Conservation (phyloP, 75 land plant genomes). For the Pinus taeda region DNA sequence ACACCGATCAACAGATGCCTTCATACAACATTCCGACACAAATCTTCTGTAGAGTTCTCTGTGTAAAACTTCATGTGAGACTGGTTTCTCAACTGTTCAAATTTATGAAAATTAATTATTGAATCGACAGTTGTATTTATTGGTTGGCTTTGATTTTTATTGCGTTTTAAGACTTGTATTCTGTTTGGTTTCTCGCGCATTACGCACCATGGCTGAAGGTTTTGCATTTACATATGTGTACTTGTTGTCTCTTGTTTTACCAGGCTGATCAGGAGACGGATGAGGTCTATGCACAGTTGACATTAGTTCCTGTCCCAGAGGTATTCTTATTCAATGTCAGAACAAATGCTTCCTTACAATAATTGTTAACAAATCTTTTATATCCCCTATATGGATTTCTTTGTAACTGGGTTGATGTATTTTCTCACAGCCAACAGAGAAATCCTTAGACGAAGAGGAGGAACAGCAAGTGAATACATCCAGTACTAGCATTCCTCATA, state of each 20-base stretch:
- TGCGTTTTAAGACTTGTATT: not conserved
- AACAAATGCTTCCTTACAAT: not conserved
- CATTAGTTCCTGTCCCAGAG: slow-evolving; percentile 30
- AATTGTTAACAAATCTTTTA: not conserved
- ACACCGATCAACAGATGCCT: slow-evolving; percentile 13
- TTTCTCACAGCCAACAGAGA: slow-evolving; percentile 7
- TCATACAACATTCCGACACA: slow-evolving; percentile 22
- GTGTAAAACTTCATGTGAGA: slow-evolving; percentile 25
- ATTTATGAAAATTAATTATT: not conserved
- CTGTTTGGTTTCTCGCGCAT: not conserved
- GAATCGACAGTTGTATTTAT: not conserved
- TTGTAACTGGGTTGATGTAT: not conserved
- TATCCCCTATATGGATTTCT: not conserved
- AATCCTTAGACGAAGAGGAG: not conserved
- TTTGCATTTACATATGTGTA: not conserved
- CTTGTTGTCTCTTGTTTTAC: not conserved
- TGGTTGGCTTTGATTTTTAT: not conserved
- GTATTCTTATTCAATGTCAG: slow-evolving; percentile 10
- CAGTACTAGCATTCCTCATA: slow-evolving; percentile 30
- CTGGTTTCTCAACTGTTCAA: not conserved
- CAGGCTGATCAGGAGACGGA: slow-evolving; percentile 53
- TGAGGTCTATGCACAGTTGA: slow-evolving; percentile 46
- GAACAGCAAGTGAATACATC: not conserved
- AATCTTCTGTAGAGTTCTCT: slow-evolving; percentile 28
- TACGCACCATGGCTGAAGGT: not conserved